These are phyloP conservation scores for Parmelia sp. DNA, from an alignment of 495 filamentous ascomycete genomes.

Conservation along the genomic window DNA sequence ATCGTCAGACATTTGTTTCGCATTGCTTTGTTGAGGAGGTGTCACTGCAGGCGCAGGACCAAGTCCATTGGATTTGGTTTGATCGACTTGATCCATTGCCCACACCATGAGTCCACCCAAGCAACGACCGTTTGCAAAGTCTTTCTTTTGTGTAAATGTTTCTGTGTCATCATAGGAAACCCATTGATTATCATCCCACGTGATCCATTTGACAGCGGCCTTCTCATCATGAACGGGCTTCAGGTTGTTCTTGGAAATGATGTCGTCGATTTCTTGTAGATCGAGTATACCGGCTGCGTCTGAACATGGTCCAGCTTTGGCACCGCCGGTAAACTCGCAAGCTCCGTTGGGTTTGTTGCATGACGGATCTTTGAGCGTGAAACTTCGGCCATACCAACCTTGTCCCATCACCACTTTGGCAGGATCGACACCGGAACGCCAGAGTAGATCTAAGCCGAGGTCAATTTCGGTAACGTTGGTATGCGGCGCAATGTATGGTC, in stretches of 20 bases:
- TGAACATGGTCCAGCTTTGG: slow-evolving; percentile 29
- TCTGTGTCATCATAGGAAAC: slow-evolving; percentile 39
- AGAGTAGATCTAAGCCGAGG: slow-evolving; percentile 40
- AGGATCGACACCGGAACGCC: slow-evolving; percentile 42
- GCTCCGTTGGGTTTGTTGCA: slow-evolving; percentile 28
- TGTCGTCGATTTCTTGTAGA: slow-evolving; percentile 29
- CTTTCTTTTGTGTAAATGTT: slow-evolving; percentile 37
- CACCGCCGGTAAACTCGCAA: slow-evolving; percentile 25
- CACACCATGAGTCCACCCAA: slow-evolving; percentile 43
- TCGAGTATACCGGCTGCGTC: slow-evolving; percentile 27
- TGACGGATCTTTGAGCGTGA: slow-evolving; percentile 25
- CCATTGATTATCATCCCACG: slow-evolving; percentile 39
- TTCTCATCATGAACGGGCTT: slow-evolving; percentile 15
- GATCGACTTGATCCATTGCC: slow-evolving; percentile 31
- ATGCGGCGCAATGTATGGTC: slow-evolving; percentile 31
- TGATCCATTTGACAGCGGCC: slow-evolving; percentile 28
- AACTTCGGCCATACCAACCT: slow-evolving; percentile 47
- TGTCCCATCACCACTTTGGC: slow-evolving; percentile 42
- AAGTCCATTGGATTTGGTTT: slow-evolving; percentile 16
- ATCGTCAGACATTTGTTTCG: slow-evolving; percentile 22
- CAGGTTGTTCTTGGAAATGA: slow-evolving; percentile 25
- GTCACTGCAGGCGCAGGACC: slow-evolving; percentile 13
- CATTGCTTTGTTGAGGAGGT: slow-evolving; percentile 20
- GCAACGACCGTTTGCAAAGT: slow-evolving; percentile 35
- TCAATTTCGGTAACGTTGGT: slow-evolving; percentile 56